Percentiles rank a stretch among this genome's conserved stretches.
Evolutionary conservation across 495 filamentous ascomycete species (phyloP).

Genomic region (Chaetomium fimeti): DNA sequence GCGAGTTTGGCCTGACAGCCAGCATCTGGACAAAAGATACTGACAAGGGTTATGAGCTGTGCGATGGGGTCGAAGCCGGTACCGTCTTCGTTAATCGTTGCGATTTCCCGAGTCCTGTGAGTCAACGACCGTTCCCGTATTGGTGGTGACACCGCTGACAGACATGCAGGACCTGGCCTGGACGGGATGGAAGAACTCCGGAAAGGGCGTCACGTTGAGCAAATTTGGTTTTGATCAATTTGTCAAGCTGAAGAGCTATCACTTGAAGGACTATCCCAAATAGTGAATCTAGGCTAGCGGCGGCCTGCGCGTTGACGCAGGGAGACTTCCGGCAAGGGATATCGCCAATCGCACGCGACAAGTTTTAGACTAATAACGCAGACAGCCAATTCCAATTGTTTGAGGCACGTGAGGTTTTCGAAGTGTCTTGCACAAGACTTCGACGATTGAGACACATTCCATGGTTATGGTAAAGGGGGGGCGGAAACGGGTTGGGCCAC

Average conservation of each 20-base stretch:
- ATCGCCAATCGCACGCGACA: conserved; percentile 12
- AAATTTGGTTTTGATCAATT: conserved; percentile 93
- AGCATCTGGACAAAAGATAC: conserved; percentile 97
- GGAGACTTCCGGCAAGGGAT: conserved; percentile 30
- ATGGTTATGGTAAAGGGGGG: conserved; percentile 20
- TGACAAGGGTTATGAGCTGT: conserved; percentile 68
- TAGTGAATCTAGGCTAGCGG: conserved; percentile 36
- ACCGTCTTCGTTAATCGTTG: conserved; percentile 96
- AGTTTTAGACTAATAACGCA: conserved; percentile 3
- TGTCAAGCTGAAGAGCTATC: conserved; percentile 92
- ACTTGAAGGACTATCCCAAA: conserved; percentile 85
- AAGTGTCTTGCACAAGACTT: conserved; percentile 13
- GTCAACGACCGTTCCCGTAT: conserved; percentile 33
- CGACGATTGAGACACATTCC: conserved; percentile 26
- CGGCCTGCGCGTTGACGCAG: conserved; percentile 18
- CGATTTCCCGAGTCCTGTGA: conserved; percentile 88
- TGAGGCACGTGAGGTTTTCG: conserved; percentile 11
- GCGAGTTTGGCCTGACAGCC: conserved; percentile 90
- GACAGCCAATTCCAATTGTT: conserved; percentile 12
- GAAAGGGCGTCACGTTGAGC: conserved; percentile 85
- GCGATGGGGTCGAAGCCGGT: conserved; percentile 82
- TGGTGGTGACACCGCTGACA: conserved; percentile 9
- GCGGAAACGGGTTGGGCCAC: conserved; percentile 21
- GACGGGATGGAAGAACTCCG: conserved; percentile 97
- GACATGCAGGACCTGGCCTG: conserved; percentile 80